Evolutionary conservation across 331 rosid genomes (phyloP), one percentile per base, ranked within the genome.

Genomic region (Pyracantha coccinea): DNA sequence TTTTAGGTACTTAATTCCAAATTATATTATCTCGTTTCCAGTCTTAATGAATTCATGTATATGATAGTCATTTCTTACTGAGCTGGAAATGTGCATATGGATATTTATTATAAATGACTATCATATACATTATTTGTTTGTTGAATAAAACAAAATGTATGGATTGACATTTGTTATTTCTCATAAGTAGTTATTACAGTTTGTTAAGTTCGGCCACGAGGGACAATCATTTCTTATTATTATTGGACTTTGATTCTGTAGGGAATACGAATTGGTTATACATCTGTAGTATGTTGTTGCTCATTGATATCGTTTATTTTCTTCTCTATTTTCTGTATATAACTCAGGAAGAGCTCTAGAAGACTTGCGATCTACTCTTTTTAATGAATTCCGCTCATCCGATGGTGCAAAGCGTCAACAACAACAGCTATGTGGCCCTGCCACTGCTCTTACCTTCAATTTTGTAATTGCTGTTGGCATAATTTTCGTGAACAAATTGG

Each of bases 401-500:
- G 97, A 94, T 59, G 95, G 95, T 63, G 84, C 86, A 69, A 94
- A 82, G 77, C 94, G 92, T 65, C 97, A 86, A 74, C 95, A 83
- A 80, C 97, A 86, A 74, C 88, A 86, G 6, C 50, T 82, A 75
- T 88, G 88, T 75, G 97, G 93, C 32, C 98, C 98, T 59, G 91
- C 84, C 50, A 74, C 69, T 25, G 96, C 97, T 69, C 97, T 94
- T 50, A 85, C 96, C 70, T 94, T 94, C 91, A 94, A 94, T 82
- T 94, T 94, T 83, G 75, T 91, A 68, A 91, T 90, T 79, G 98
- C 97, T 64, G 86, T 94, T 73, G 85, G 95, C 69, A 94, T 94
- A 80, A 91, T 94, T 85, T 93, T 94, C 84, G 68, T 86, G 83
- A 94, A 94, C 72, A 94, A 94, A 87, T 85, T 94, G 98, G 98